Base-by-base conservation (phyloP, 768 basidiomycete genomes). In the Mycena olivaceomarginata region DNA sequence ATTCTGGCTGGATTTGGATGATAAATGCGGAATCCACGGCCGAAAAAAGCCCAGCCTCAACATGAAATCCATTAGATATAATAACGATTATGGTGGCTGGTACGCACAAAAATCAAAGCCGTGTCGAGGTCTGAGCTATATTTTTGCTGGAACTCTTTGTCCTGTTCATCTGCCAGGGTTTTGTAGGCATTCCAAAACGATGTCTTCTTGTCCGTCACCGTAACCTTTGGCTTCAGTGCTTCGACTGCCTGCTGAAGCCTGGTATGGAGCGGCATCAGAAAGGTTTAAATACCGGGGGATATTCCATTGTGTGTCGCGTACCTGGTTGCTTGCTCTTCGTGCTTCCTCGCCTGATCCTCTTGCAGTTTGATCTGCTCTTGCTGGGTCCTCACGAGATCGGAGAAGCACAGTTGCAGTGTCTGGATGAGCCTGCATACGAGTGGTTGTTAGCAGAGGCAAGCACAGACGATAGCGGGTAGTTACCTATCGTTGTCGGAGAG, bases 121-220 rank as follows among this genome's bases (percentile, higher is more conserved):
- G 64, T 73, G 20, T 73, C 72, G 9, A 74, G 72, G 39, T 74
- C 72, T 25, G 72, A 67, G 31, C 53, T 46, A 39, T 74, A 74
- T 53, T 43, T 66, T 10, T 67, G 45, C 5, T 56, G n/a, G 65
- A 22, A 31, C 2, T 74, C 72, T 25, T 59, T 66, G 53, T 67
- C 72, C 15, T 74, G 57, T 22, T 74, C 72, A 39, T 66, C 65
- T 16, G 65, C 72, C 10, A 74, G 63, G 6, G 41, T 67, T 25
- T 66, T 74, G 40, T 74, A 67, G 1, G 37, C 31, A 10, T 16
- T 74, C 72, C 72, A 74, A 59, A 74, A 74, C 0, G n/a, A 22
- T 0, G 72, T 74, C 57, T 67, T 67, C 20, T 66, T 74, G 31
- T 67, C 72, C 1, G 53, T 40, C 6, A 16, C 25, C 2, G 62